Evolutionary conservation across 768 basidiomycete species (phyloP), one percentile per base, ranked within the genome.

Genomic region (Tricholoma furcatifolium): DNA sequence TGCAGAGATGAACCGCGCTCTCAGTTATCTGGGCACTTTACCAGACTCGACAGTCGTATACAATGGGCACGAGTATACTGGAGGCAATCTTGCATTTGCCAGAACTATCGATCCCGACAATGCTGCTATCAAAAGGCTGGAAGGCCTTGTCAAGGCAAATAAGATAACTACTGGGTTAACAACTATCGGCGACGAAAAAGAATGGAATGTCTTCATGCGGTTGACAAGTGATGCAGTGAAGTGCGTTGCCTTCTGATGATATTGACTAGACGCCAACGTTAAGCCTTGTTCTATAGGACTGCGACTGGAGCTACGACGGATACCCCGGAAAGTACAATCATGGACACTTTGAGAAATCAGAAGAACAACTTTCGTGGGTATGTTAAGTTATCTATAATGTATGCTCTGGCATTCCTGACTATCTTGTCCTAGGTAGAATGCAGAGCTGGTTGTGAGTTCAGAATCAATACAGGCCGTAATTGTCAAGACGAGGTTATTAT

Each of bases 141-240:
- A 72, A 6, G 71, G 79, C 40, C 73, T 92, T 17, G 79, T 81
- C 20, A 65, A 78, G 46, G 72, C 75, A 42, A 85, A 92, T 62
- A 63, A 76, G 50, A 68, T 82, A 41, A 93, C 88, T 4, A 83
- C 88, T 4, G 93, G 95, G 36, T 72, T 87, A 65, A 88, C 89
- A 11, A 97, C 93, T 0, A 94, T 98, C 45, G 89, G 81, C 0
- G 90, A 98, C 59, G 96, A 98, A 74, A 94, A 93, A 72, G 75
- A 83, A 57, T 95, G 91, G 91, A 98, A 98, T 69, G 85, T 93
- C 7, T 98, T 98, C 69, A 93, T 97, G 92, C 81, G 93, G 15
- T 70, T 93, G 10, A 70, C 77, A 4, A 82, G 73, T 56, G 74
- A 76, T 4, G 75, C 82, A 5, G 81, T 94, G 31, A 74, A 74